Percentiles rank a stretch among this genome's conserved stretches.
Conservation (phyloP, 768 basidiomycete genomes). For the Rhodosporidiobolus odoratus region DNA sequence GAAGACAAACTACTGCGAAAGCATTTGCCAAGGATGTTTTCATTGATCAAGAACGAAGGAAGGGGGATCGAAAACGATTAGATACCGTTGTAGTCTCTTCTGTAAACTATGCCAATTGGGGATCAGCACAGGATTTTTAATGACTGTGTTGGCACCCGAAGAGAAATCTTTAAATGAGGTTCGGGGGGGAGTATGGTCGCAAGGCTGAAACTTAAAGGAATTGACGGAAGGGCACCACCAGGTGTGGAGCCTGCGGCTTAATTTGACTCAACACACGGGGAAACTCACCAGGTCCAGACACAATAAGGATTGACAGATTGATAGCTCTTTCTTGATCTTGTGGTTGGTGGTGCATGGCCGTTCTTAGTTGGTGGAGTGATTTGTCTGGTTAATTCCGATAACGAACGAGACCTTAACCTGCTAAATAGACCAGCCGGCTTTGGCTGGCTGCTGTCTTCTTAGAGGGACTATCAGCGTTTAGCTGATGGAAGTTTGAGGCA, state of each 20-base stretch:
- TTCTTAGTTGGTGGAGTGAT: slow-evolving; percentile 89
- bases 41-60: slow-evolving; percentile 80
- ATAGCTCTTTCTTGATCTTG: slow-evolving; percentile 78
- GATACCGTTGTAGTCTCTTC: slow-evolving; percentile 79
- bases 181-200: slow-evolving; percentile 72
- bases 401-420: slow-evolving; percentile 89
- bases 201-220: slow-evolving; percentile 76
- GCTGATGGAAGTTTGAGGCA: slow-evolving; percentile 80
- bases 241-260: slow-evolving; percentile 74
- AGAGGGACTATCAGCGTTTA: slow-evolving; percentile 78
- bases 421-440: slow-evolving; percentile 79
- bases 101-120: slow-evolving; percentile 78
- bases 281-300: slow-evolving; percentile 76
- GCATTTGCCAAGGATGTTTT: slow-evolving; percentile 80
- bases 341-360: slow-evolving; percentile 84
- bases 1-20: slow-evolving; percentile 76
- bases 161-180: slow-evolving; percentile 80
- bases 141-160: slow-evolving; percentile 73
- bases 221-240: slow-evolving; percentile 79
- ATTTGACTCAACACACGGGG: slow-evolving; percentile 78
- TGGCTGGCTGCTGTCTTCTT: slow-evolving; percentile 71
- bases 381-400: slow-evolving; percentile 96
- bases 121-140: slow-evolving; percentile 64
- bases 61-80: slow-evolving; percentile 79
- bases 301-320: slow-evolving; percentile 72